Conservation (phyloP, 2,329 filamentous ascomycete genomes). For the Colletotrichum agaves region DNA sequence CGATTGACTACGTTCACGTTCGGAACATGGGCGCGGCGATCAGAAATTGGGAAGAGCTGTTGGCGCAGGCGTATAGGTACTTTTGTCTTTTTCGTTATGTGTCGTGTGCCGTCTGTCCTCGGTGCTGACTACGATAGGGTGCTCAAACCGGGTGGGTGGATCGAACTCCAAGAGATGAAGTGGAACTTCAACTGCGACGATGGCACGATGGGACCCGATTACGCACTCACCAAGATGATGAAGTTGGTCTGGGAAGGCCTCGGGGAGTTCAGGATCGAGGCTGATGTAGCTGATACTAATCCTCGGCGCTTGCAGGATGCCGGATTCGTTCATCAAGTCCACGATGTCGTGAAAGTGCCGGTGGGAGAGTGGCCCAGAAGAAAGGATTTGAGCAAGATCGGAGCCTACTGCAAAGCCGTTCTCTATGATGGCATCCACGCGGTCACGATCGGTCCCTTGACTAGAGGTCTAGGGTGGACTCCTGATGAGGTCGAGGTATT, state of each 20-base stretch:
- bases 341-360: slow-evolving; percentile 44
- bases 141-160: slow-evolving; percentile 27
- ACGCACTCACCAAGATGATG: slow-evolving; percentile 45
- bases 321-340: slow-evolving; percentile 41
- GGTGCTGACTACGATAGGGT: slow-evolving; percentile 8
- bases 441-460: slow-evolving; percentile 43
- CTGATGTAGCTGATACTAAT: slow-evolving; percentile 44
- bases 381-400: slow-evolving; percentile 52
- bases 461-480: slow-evolving; percentile 43
- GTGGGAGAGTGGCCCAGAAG: slow-evolving; percentile 53
- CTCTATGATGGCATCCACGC: slow-evolving; percentile 40
- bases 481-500: slow-evolving; percentile 42
- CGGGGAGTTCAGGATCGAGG: slow-evolving; percentile 43
- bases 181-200: slow-evolving; percentile 53
- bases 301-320: slow-evolving; percentile 43
- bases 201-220: slow-evolving; percentile 44
- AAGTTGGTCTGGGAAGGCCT: slow-evolving; percentile 46
- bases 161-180: slow-evolving; percentile 26
- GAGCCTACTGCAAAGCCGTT: slow-evolving; percentile 39
- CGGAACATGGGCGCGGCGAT: slow-evolving; percentile 45
- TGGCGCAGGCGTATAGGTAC: slow-evolving; percentile 21
- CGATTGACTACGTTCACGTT: slow-evolving; percentile 42
- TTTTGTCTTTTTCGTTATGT: too few relatives aligned
- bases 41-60: slow-evolving; percentile 43
- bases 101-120: too few relatives aligned